Evolutionary conservation across 306 rosid genomes (phyloP).

Genomic region (Betula pendula): DNA sequence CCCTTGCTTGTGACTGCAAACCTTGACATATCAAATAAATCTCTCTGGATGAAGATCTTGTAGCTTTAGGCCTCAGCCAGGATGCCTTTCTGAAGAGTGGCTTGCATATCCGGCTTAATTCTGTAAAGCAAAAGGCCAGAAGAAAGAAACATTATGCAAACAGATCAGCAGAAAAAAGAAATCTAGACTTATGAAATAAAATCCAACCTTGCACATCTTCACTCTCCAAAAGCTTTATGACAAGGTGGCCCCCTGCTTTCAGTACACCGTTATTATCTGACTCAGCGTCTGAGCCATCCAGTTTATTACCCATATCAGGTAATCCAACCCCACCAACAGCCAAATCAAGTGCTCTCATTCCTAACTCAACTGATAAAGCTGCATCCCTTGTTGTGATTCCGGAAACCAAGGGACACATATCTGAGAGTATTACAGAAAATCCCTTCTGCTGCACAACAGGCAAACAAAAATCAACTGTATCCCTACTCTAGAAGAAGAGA

Average conservation of each 20-base stretch:
- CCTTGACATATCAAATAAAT: slow-evolving; percentile 87
- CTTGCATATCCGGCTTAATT: slow-evolving; percentile 64
- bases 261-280: slow-evolving; percentile 49
- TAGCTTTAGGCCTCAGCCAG: slow-evolving; percentile 95
- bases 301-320: slow-evolving; percentile 19
- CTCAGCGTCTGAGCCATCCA: slow-evolving; percentile 21
- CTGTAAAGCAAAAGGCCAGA: slow-evolving; percentile 42
- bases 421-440: slow-evolving; percentile 79
- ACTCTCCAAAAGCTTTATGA: slow-evolving; percentile 86
- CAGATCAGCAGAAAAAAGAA: slow-evolving; percentile 2
- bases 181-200: background rate
- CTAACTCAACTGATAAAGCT: slow-evolving; percentile 75
- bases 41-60: slow-evolving; percentile 89
- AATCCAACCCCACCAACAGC: slow-evolving; percentile 68
- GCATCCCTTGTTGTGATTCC: slow-evolving; percentile 88
- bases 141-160: background rate
- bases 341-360: slow-evolving; percentile 73
- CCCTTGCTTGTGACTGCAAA: slow-evolving; percentile 43
- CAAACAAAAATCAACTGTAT: slow-evolving; percentile 11
- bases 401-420: slow-evolving; percentile 87
- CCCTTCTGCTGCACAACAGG: slow-evolving; percentile 52
- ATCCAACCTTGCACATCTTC: slow-evolving; percentile 77
- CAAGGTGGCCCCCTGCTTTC: slow-evolving; percentile 70
- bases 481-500: background rate
- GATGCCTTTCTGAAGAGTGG: slow-evolving; percentile 73